Percentiles rank a stretch among this genome's conserved stretches.
Conservation (phyloP, 2,329 filamentous ascomycete genomes). For the Leptographium wingfieldii region DNA sequence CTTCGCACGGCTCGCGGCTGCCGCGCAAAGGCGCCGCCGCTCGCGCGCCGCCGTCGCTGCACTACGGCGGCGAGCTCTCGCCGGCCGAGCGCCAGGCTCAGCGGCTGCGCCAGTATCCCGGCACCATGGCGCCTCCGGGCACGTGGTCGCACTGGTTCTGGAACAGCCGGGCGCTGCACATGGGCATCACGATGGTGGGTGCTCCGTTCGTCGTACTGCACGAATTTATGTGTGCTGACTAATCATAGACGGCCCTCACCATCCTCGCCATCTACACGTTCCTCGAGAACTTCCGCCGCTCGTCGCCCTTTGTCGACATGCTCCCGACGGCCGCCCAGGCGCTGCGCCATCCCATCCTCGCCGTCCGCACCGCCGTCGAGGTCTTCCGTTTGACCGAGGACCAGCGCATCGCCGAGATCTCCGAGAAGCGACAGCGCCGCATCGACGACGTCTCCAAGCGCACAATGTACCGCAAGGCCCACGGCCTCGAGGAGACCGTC, state of each 20-base stretch:
- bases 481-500: constrained; percentile 59
- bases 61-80: constrained; percentile 64
- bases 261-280: constrained; percentile 61
- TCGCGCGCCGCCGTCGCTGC: constrained; percentile 35
- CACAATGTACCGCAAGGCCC: constrained; percentile 70
- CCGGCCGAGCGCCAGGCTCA: constrained; percentile 54
- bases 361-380: constrained; percentile 50
- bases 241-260: constrained; percentile 43
- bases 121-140: constrained; percentile 75
- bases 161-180: constrained; percentile 62
- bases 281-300: constrained; percentile 63
- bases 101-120: constrained; percentile 64
- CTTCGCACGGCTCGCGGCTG: constrained; percentile 69
- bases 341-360: constrained; percentile 56
- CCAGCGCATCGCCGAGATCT: constrained; percentile 54
- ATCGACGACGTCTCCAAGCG: constrained; percentile 84
- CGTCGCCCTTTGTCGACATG: constrained; percentile 68
- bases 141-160: constrained; percentile 79
- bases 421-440: constrained; percentile 58
- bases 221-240: not conserved
- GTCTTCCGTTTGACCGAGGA: constrained; percentile 67
- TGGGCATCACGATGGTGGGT: constrained; percentile 68
- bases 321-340: constrained; percentile 61
- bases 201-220: no score
- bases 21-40: constrained; percentile 32